Percentiles rank a stretch among this genome's conserved stretches.
Conservation (phyloP, 2,329 filamentous ascomycete genomes). For the Alternaria gansuensis region DNA sequence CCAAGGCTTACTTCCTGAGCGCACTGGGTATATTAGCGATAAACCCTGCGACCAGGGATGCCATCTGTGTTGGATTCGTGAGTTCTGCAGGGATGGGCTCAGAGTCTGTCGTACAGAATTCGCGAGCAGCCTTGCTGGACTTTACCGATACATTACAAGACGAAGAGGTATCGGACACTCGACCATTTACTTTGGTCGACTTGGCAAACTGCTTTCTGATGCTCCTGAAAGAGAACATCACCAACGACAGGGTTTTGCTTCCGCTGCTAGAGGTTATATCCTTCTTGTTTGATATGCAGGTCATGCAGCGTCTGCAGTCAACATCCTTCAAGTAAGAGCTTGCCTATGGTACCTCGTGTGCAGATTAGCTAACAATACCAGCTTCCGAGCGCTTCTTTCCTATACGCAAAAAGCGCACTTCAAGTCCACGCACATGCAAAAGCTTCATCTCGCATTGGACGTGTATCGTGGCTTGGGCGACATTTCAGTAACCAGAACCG, state of each 20-base stretch:
- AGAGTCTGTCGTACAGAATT: constrained; percentile 75
- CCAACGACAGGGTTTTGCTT: constrained; percentile 74
- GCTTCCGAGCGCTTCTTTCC: constrained; percentile 70
- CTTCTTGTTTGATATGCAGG: constrained; percentile 67
- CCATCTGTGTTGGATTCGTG: constrained; percentile 72
- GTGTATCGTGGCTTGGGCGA: constrained; percentile 76
- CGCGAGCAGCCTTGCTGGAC: constrained; percentile 69
- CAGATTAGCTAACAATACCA: constrained; percentile 10
- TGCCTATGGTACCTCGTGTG: neutral
- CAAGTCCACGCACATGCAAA: constrained; percentile 82
- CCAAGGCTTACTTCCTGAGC: constrained; percentile 65
- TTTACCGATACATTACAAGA: constrained; percentile 45
- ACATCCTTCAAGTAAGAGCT: constrained; percentile 64
- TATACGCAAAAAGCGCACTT: constrained; percentile 80
- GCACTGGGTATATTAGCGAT: constrained; percentile 54
- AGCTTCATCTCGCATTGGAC: constrained; percentile 80
- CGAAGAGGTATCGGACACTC: neutral
- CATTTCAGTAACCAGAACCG: constrained; percentile 61
- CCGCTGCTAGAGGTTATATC: constrained; percentile 79
- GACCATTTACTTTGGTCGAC: constrained; percentile 36
- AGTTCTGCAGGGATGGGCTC: constrained; percentile 81
- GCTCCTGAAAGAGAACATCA: constrained; percentile 43
- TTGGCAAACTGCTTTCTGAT: constrained; percentile 39
- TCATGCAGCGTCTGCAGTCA: constrained; percentile 52
- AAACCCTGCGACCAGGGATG: constrained; percentile 32